Evolutionary conservation across 2,329 filamentous ascomycete genomes (phyloP).

Genomic region (Rhexocercosporidium sp.): DNA sequence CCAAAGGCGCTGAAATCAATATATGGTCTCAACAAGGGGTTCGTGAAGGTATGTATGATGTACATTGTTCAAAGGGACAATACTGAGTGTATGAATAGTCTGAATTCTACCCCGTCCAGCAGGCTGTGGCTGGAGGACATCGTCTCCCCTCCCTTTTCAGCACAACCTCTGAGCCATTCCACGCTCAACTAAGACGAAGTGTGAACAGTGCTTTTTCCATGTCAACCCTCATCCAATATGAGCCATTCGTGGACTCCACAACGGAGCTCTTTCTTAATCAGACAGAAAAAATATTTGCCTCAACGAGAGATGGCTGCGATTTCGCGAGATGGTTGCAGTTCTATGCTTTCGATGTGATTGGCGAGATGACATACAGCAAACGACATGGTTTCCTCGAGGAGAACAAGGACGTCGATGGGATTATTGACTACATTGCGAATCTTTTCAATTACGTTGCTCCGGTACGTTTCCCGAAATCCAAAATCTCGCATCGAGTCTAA

Average conservation of each 20-base stretch:
- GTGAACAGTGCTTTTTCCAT: constrained; percentile 81
- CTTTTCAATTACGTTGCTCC: constrained; percentile 76
- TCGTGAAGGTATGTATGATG: constrained; percentile 65
- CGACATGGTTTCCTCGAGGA: constrained; percentile 76
- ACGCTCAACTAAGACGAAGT: constrained; percentile 74
- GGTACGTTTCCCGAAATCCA: constrained; percentile 49
- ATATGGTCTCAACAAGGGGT: constrained; percentile 83
- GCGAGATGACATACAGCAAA: constrained; percentile 77
- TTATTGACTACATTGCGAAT: constrained; percentile 66
- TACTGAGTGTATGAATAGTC: constrained; percentile 53
- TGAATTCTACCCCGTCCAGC: constrained; percentile 81
- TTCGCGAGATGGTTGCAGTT: constrained; percentile 78
- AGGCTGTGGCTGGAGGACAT: constrained; percentile 71
- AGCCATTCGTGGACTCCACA: constrained; percentile 79
- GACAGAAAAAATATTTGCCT: constrained; percentile 61
- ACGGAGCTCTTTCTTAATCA: constrained; percentile 72
- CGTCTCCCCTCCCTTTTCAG: constrained; percentile 76
- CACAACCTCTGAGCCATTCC: constrained; percentile 76
- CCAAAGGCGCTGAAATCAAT: constrained; percentile 76
- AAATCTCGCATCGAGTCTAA: background rate
- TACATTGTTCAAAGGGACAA: background rate
- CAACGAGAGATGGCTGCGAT: constrained; percentile 53
- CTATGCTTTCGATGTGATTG: constrained; percentile 83
- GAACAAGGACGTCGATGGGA: constrained; percentile 77
- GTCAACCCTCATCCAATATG: constrained; percentile 77